These are phyloP conservation scores for Chernovozyma sophiae-reginae DNA, from an alignment of 1,139 yeast genomes.

Conservation along the genomic window DNA sequence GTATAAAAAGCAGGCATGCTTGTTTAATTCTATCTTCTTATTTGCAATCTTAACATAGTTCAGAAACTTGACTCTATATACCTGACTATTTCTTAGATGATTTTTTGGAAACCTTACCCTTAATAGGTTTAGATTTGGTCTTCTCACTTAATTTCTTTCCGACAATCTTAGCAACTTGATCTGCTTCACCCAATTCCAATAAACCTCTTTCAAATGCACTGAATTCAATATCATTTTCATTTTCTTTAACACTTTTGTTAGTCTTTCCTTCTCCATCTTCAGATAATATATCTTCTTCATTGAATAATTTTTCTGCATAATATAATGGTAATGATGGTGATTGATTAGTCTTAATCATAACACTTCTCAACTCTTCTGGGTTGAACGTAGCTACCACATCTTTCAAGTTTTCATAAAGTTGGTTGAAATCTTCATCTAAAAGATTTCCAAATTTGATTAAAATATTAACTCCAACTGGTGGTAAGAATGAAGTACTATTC, in stretches of 20 bases:
- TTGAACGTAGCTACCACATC: slow-evolving; percentile 52
- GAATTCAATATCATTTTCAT: slow-evolving; percentile 37
- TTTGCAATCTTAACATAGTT: background rate
- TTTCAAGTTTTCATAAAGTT: slow-evolving; percentile 52
- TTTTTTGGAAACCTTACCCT: slow-evolving; percentile 12
- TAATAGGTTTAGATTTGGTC: slow-evolving; percentile 1
- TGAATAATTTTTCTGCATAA: slow-evolving; percentile 58
- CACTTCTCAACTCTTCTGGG: slow-evolving; percentile 44
- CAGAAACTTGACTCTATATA: background rate
- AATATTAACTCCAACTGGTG: slow-evolving; percentile 74
- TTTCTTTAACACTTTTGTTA: slow-evolving; percentile 10
- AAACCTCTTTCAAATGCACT: slow-evolving; percentile 71
- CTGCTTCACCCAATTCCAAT: slow-evolving; percentile 75
- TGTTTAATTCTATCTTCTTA: too few species aligned
- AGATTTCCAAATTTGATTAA: slow-evolving; percentile 65
- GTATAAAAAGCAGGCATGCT: too few species aligned
- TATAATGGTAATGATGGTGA: slow-evolving; percentile 87
- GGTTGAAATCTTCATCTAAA: slow-evolving; percentile 17
- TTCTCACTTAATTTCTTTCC: slow-evolving; percentile 32
- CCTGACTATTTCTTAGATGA: slow-evolving; percentile 8
- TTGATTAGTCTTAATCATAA: slow-evolving; percentile 62
- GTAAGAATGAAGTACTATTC: slow-evolving; percentile 55
- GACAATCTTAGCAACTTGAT: slow-evolving; percentile 50
- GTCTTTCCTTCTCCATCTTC: slow-evolving; percentile 18
- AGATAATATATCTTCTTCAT: slow-evolving; percentile 23